Evolutionary conservation across 495 filamentous ascomycete genomes (phyloP).

Genomic region (Pseudoneurospora amorphoporcata): DNA sequence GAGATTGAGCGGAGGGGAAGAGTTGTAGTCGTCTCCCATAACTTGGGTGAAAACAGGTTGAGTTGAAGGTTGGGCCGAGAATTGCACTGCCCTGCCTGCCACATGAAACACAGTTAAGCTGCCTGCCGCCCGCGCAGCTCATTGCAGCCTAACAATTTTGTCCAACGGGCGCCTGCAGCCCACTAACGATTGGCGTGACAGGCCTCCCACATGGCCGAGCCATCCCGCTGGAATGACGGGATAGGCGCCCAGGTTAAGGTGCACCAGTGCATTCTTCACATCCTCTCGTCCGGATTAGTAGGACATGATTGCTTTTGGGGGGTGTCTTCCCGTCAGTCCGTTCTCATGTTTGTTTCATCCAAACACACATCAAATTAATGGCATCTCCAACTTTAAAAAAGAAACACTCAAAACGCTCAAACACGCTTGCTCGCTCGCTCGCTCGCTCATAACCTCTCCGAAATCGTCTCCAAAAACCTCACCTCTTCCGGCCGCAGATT

Average conservation of each 20-base stretch:
- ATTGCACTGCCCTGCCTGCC: not conserved
- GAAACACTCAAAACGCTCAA: not conserved
- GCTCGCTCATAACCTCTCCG: conserved; percentile 4
- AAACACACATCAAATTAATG: not conserved
- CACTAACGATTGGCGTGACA: not conserved
- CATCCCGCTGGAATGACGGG: not conserved
- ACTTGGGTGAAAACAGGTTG: not conserved
- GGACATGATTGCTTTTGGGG: too few species aligned
- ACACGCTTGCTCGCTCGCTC: not conserved
- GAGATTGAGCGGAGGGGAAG: too few species aligned
- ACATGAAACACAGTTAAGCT: not conserved
- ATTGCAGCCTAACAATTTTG: not conserved
- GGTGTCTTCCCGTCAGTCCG: too few species aligned
- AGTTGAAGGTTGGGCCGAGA: not conserved
- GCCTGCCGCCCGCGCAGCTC: not conserved
- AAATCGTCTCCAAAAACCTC: conserved; percentile 9
- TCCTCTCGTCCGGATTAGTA: too few species aligned
- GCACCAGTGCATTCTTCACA: too few species aligned
- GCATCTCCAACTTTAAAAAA: not conserved
- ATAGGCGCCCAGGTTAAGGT: not conserved
- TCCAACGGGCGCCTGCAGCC: not conserved
- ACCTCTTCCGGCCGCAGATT: conserved; percentile 11
- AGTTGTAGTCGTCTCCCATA: not conserved
- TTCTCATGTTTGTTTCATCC: not conserved
- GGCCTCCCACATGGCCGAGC: not conserved